Evolutionary conservation across 2,329 filamentous ascomycete genomes (phyloP).

Genomic region (Fusarium verticillioides): DNA sequence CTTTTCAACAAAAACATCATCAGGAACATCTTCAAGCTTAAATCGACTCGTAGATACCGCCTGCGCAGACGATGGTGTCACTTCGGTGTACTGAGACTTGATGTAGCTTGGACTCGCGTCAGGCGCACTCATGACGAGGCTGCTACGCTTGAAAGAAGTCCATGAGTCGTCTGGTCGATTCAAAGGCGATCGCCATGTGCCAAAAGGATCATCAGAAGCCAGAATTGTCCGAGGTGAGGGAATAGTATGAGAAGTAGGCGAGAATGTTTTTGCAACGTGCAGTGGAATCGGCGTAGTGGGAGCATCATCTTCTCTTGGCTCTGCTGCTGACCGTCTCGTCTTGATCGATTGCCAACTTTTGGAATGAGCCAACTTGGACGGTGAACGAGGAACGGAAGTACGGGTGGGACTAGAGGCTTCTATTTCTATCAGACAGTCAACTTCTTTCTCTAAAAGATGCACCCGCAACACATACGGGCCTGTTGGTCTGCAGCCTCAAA

Average conservation of each 20-base stretch:
- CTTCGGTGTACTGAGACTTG: constrained; percentile 27
- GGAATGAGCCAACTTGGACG: constrained; percentile 15
- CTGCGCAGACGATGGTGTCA: background rate
- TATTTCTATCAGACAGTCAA: background rate
- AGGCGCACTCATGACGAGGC: background rate
- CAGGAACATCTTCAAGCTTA: background rate
- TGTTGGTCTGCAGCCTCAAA: constrained; percentile 26
- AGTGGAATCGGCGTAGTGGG: background rate
- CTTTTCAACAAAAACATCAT: background rate
- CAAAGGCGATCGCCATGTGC: constrained; percentile 19
- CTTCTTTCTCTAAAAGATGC: background rate
- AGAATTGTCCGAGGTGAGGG: constrained; percentile 5
- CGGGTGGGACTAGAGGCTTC: background rate
- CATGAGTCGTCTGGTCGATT: constrained; percentile 25
- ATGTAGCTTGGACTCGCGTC: constrained; percentile 33
- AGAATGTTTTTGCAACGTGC: background rate
- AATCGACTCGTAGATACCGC: background rate
- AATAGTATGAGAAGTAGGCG: background rate
- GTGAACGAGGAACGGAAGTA: background rate
- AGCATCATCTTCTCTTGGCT: background rate
- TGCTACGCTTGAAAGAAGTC: constrained; percentile 22
- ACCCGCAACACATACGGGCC: constrained; percentile 1
- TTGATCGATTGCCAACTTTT: constrained; percentile 27
- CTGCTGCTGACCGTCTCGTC: background rate
- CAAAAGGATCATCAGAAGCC: constrained; percentile 20